Conservation (phyloP, 495 filamentous ascomycete genomes). For the Aspergillus indologenus region DNA sequence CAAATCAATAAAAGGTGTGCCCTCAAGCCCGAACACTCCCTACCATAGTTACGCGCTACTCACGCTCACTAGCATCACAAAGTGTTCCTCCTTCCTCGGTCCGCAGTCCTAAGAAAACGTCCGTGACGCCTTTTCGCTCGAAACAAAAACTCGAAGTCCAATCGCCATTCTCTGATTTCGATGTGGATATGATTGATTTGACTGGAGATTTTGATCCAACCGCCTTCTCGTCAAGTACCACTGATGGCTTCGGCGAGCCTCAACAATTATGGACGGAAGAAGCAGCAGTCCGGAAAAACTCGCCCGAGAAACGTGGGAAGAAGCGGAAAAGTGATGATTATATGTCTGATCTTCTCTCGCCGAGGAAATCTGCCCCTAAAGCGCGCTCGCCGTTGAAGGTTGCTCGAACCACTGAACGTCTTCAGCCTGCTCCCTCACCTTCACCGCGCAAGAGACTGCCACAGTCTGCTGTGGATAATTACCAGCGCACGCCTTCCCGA, state of each 20-base stretch:
- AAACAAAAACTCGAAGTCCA: slow-evolving; percentile 19
- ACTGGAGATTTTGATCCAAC: slow-evolving; percentile 54
- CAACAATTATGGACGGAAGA: slow-evolving; percentile 60
- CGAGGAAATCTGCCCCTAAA: slow-evolving; percentile 28
- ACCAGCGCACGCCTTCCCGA: background rate
- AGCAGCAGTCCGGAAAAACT: slow-evolving; percentile 42
- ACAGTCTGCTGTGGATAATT: background rate
- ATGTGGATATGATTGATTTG: slow-evolving; percentile 66
- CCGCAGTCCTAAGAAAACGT: slow-evolving; percentile 13
- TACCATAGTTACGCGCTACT: background rate
- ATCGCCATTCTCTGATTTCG: slow-evolving; percentile 24
- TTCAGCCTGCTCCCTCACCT: background rate
- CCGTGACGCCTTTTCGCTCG: slow-evolving; percentile 24
- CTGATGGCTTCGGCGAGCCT: slow-evolving; percentile 52
- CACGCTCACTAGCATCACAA: slow-evolving; percentile 28
- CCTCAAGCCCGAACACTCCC: background rate
- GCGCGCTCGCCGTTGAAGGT: slow-evolving; percentile 19
- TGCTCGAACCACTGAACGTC: slow-evolving; percentile 1
- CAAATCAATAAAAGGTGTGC: slow-evolving; percentile 25
- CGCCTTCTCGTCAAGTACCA: slow-evolving; percentile 37
- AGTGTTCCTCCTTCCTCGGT: slow-evolving; percentile 24
- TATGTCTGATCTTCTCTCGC: slow-evolving; percentile 44
- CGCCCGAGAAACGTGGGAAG: slow-evolving; percentile 51
- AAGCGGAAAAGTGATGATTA: slow-evolving; percentile 76
- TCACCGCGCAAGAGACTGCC: background rate